Evolutionary conservation across 306 rosid genomes (phyloP).

Genomic region (Calophaca sinica): DNA sequence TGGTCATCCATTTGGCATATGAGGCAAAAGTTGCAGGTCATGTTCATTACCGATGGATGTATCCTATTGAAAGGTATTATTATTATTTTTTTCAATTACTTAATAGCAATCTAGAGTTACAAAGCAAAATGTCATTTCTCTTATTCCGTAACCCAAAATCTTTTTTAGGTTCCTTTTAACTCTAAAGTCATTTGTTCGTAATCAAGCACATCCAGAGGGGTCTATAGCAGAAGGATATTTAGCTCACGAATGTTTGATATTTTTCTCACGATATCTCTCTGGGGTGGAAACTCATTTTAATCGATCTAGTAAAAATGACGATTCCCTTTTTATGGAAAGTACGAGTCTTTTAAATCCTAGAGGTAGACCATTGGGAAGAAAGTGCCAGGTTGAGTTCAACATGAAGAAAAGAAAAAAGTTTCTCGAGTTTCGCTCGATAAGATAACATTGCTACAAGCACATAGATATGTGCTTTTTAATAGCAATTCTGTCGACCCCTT

Average conservation of each 20-base stretch:
- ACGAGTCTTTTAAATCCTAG: no score
- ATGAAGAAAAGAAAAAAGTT: background rate
- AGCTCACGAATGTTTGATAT: background rate
- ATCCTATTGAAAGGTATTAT: no score
- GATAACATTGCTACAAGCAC: constrained; percentile 2
- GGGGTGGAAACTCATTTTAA: background rate
- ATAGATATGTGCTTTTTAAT: background rate
- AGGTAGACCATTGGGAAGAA: no score
- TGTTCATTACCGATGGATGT: no score
- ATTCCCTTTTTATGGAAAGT: no score
- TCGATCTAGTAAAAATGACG: background rate
- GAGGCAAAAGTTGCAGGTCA: no score
- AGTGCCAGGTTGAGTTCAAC: no score
- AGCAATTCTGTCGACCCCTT: no score
- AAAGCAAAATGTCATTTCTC: background rate
- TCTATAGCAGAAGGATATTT: background rate
- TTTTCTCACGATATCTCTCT: background rate
- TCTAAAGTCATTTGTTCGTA: background rate
- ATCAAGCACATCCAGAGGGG: background rate
- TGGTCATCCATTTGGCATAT: no score
- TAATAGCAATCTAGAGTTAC: no score
- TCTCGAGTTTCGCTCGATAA: background rate
- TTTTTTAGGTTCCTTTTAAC: background rate
- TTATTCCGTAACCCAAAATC: background rate
- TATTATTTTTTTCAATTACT: no score